Conservation (phyloP, 495 filamentous ascomycete genomes). For the Penicillium atrosanguineum region DNA sequence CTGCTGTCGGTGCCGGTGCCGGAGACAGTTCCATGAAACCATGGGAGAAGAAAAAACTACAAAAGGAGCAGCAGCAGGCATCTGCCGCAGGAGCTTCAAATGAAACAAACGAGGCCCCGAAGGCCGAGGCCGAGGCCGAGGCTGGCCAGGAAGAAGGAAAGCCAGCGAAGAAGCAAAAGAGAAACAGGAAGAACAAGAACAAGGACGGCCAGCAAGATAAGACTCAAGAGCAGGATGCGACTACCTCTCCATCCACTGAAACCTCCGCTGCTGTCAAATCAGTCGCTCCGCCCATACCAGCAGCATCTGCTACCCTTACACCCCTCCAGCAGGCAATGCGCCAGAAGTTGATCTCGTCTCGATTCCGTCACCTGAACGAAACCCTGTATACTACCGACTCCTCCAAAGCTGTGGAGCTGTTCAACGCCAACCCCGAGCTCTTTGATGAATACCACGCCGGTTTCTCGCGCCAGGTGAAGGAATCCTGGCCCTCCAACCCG, state of each 20-base stretch:
- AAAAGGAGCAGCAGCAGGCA: conserved; percentile 19
- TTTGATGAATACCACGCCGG: conserved; percentile 93
- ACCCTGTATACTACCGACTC: conserved; percentile 93
- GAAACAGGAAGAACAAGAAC: conserved; percentile 38
- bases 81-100: conserved; percentile 22
- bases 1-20: not conserved
- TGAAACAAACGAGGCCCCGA: conserved; percentile 21
- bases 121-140: conserved; percentile 18
- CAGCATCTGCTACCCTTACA: conserved; percentile 61
- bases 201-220: conserved; percentile 27
- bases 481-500: conserved; percentile 93
- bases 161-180: conserved; percentile 30
- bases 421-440: conserved; percentile 77
- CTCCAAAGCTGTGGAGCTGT: conserved; percentile 69
- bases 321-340: conserved; percentile 92
- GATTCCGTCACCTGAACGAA: conserved; percentile 96
- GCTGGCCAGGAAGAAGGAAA: conserved; percentile 15
- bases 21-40: conserved; percentile 19
- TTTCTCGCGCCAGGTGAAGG: conserved; percentile 85
- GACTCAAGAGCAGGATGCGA: conserved; percentile 13
- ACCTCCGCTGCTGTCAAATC: conserved; percentile 20
- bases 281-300: conserved; percentile 26
- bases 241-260: conserved; percentile 16
- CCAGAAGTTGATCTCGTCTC: conserved; percentile 85
- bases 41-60: conserved; percentile 45